Percentiles rank a stretch among this genome's conserved stretches.
Conservation (phyloP, 495 filamentous ascomycete species). For the Sphaerosporella brunnea region DNA sequence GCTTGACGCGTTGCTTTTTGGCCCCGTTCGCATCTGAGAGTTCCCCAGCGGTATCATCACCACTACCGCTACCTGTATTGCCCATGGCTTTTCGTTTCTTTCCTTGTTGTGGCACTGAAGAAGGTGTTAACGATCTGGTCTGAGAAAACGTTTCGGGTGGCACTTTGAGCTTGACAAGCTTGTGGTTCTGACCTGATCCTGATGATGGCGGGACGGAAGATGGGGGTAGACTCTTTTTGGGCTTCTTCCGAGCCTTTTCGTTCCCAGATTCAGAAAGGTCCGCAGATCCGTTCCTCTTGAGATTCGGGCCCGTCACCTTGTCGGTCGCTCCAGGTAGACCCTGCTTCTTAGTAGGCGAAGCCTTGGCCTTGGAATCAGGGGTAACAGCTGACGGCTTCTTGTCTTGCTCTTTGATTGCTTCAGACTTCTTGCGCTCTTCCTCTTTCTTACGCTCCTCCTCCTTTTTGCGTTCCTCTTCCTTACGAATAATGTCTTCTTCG, state of each 20-base stretch:
- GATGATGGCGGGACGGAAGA: slow-evolving; percentile 23
- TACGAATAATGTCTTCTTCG: slow-evolving; percentile 30
- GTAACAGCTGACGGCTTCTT: slow-evolving; percentile 10
- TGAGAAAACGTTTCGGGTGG: slow-evolving; percentile 28
- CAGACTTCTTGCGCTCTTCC: slow-evolving; percentile 38
- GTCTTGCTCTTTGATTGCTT: slow-evolving; percentile 27
- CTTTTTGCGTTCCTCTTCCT: slow-evolving; percentile 36
- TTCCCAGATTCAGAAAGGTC: slow-evolving; percentile 61
- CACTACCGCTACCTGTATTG: slow-evolving; percentile 58
- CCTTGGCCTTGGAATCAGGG: slow-evolving; percentile 27
- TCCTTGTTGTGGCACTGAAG: slow-evolving; percentile 30
- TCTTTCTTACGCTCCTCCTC: slow-evolving; percentile 31
- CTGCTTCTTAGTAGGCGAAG: slow-evolving; percentile 14
- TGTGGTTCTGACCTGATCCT: slow-evolving; percentile 26
- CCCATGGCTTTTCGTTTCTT: slow-evolving; percentile 28
- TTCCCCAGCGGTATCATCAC: slow-evolving; percentile 59
- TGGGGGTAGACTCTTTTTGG: slow-evolving; percentile 45
- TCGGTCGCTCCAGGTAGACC: slow-evolving; percentile 26
- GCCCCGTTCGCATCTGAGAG: slow-evolving; percentile 46
- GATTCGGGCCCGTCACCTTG: slow-evolving; percentile 46
- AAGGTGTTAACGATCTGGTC: slow-evolving; percentile 25
- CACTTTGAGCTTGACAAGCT: slow-evolving; percentile 29
- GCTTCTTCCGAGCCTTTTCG: slow-evolving; percentile 67
- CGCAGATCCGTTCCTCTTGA: slow-evolving; percentile 77
- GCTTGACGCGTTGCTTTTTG: slow-evolving; percentile 41